A percentile compares a stretch with the other conserved stretches of the same genome.
phyloP scores from a whole-genome alignment of 345 rosid genomes.

The Lagerstroemia speciosa region DNA sequence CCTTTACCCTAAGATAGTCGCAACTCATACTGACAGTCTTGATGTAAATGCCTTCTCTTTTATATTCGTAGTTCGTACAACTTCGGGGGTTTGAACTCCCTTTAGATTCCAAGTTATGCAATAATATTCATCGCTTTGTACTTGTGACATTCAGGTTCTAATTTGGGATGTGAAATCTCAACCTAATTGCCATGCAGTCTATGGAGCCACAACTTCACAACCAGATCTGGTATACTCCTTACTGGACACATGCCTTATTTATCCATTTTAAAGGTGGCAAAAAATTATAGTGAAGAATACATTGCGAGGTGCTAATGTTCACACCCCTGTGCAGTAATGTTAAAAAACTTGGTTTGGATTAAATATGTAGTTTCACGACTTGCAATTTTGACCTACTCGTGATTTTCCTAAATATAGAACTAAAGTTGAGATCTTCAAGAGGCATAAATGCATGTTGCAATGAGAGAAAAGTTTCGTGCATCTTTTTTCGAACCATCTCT shows the following conservation, averaged over 20 bases:
- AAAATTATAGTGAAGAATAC: neutral
- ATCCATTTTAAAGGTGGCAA: neutral
- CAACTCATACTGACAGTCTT: conserved; percentile 97
- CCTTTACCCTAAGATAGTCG: conserved; percentile 82
- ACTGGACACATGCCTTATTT: neutral
- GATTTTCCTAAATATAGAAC: neutral
- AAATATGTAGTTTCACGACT: neutral
- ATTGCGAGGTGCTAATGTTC: neutral
- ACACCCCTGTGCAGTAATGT: neutral
- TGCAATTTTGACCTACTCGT: neutral
- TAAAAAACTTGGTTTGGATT: neutral
- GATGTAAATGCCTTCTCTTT: conserved; percentile 43
- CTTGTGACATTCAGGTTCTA: conserved; percentile 53
- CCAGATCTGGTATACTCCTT: conserved; percentile 70
- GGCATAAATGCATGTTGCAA: neutral
- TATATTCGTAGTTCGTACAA: neutral
- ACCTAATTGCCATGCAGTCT: conserved; percentile 97
- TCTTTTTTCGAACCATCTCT: neutral
- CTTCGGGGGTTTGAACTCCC: neutral
- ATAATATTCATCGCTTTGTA: neutral
- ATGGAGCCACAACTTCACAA: conserved; percentile 85
- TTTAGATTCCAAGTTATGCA: neutral
- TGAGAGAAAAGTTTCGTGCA: neutral
- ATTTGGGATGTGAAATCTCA: conserved; percentile 99
- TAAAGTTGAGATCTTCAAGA: neutral